phyloP scores from a whole-genome alignment of 495 filamentous ascomycete species.

The Elasticomyces elasticus region DNA sequence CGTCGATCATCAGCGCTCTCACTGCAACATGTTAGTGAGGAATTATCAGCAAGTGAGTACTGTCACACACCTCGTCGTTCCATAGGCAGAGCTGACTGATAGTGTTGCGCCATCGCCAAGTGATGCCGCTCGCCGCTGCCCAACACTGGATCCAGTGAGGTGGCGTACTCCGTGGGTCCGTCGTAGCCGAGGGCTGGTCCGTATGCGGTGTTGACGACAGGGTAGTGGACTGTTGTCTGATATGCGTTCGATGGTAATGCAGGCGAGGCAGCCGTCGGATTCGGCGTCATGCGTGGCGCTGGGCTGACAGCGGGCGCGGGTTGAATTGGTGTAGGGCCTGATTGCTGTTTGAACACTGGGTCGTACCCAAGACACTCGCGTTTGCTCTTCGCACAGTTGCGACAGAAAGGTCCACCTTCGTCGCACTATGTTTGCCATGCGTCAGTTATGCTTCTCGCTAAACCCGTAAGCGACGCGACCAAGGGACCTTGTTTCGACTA shows the following conservation, averaged over 20 bases:
- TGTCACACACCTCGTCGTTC: conserved; percentile 9
- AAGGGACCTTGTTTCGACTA: not conserved
- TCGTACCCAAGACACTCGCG: conserved; percentile 96
- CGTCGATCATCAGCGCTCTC: conserved; percentile 62
- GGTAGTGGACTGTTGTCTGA: not conserved
- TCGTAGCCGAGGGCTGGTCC: not conserved
- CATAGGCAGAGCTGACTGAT: conserved; percentile 5
- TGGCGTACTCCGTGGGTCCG: conserved; percentile 44
- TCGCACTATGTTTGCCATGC: conserved; percentile 58
- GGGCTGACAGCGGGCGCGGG: conserved; percentile 36
- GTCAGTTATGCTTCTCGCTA: conserved; percentile 13
- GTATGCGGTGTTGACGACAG: not conserved
- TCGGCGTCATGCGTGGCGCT: not conserved
- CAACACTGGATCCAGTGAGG: conserved; percentile 65
- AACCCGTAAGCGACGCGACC: not conserved
- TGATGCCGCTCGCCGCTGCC: conserved; percentile 36
- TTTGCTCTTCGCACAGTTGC: conserved; percentile 97
- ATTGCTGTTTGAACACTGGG: conserved; percentile 88
- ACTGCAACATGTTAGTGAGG: conserved; percentile 38
- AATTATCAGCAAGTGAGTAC: not conserved
- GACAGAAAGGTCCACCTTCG: conserved; percentile 86
- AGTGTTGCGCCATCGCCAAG: conserved; percentile 25
- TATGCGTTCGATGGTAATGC: conserved; percentile 3
- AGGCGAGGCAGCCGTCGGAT: not conserved
- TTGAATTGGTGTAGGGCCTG: conserved; percentile 67